Conservation (phyloP, 805 yeast species). For the Tetrapisispora nanseiensis region DNA sequence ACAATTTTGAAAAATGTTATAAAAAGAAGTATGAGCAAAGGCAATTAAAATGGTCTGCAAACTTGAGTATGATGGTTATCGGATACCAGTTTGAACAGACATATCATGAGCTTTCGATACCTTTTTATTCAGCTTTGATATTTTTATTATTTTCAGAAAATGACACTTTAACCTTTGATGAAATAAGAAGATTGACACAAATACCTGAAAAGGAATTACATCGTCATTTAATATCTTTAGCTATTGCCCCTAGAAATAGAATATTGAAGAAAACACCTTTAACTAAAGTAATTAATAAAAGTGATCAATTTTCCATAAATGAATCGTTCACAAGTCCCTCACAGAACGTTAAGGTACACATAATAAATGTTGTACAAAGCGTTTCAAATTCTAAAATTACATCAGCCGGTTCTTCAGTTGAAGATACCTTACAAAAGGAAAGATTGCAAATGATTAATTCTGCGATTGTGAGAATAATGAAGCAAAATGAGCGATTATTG, state of each 20-base stretch:
- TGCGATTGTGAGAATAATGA: conserved; percentile 82
- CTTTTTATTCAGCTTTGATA: conserved; percentile 72
- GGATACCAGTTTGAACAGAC: conserved; percentile 57
- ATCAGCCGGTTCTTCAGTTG: conserved; percentile 11
- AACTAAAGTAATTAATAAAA: conserved; percentile 56
- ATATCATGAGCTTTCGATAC: conserved; percentile 69
- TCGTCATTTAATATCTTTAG: conserved; percentile 72
- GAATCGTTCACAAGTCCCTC: conserved; percentile 58
- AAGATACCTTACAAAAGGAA: conserved; percentile 50
- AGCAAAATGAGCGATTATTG: conserved; percentile 49
- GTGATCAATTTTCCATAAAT: conserved; percentile 61
- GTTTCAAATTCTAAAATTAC: background rate
- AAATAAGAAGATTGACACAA: conserved; percentile 54
- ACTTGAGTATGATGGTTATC: conserved; percentile 74
- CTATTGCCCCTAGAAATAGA: conserved; percentile 74
- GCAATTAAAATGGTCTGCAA: conserved; percentile 66
- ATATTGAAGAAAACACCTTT: conserved; percentile 66
- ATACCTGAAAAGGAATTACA: conserved; percentile 66
- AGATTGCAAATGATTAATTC: conserved; percentile 69
- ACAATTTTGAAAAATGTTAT: conserved; percentile 44
- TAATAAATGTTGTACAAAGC: conserved; percentile 1
- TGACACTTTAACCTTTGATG: conserved; percentile 43
- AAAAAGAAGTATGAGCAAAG: conserved; percentile 45
- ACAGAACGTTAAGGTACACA: conserved; percentile 54
- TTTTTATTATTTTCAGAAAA: conserved; percentile 62